A percentile compares a stretch with the other conserved stretches of the same genome.
phyloP scores from a whole-genome alignment of 192 early-diverging fungal genomes.

The Gryganskiella cystojenkinii region DNA sequence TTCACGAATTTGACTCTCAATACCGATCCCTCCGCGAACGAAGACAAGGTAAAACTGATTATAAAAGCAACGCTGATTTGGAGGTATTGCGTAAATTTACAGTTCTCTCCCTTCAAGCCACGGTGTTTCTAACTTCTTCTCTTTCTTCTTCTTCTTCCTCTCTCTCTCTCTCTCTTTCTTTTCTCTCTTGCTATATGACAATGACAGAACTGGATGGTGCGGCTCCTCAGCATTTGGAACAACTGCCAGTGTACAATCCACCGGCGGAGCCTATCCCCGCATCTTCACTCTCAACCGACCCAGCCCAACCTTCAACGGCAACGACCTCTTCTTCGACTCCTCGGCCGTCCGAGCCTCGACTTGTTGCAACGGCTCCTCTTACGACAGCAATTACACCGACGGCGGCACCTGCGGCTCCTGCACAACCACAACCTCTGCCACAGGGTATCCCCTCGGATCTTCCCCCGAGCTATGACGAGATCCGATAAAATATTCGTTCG shows the following conservation, averaged over 20 bases:
- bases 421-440: constrained; percentile 3
- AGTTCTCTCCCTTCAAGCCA: not conserved
- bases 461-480: constrained; percentile 41
- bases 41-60: constrained; percentile 18
- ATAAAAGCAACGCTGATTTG: too few species aligned
- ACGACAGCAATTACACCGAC: not conserved
- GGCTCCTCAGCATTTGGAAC: constrained; percentile 38
- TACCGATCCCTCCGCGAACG: constrained; percentile 35
- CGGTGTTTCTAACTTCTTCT: not conserved
- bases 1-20: constrained; percentile 45
- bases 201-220: constrained; percentile 36
- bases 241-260: constrained; percentile 30
- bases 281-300: not conserved
- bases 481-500: too few species aligned
- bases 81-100: too few species aligned
- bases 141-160: not conserved
- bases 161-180: not conserved
- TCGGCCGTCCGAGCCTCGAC: constrained; percentile 4
- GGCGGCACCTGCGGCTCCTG: not conserved
- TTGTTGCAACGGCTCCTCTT: not conserved
- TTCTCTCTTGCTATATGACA: not conserved
- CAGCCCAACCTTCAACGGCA: not conserved
- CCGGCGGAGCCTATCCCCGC: constrained; percentile 13
- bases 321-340: constrained; percentile 15
- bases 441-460: constrained; percentile 20